Evolutionary conservation across 2,329 filamentous ascomycete genomes (phyloP).

Genomic region (Ophiocordyceps camponoti-floridani): DNA sequence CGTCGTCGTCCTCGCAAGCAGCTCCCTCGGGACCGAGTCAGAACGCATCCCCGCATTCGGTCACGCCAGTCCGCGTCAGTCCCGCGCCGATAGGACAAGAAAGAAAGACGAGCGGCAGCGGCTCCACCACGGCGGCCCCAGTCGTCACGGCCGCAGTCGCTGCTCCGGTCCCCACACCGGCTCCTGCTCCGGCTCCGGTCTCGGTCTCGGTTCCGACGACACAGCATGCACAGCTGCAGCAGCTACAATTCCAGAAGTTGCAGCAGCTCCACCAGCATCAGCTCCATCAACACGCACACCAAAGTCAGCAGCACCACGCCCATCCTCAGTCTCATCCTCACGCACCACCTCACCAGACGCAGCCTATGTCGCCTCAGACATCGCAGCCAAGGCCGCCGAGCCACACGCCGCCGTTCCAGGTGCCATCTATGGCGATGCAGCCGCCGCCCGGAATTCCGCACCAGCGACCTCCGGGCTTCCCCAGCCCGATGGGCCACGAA

Average conservation of each 20-base stretch:
- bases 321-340: not conserved
- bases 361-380: conserved; percentile 39
- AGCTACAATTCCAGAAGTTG: not conserved
- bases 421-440: conserved; percentile 36
- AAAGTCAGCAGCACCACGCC: not conserved
- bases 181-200: not conserved
- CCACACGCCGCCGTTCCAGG: conserved; percentile 30
- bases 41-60: conserved; percentile 38
- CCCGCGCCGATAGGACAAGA: conserved; percentile 43
- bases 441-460: conserved; percentile 19
- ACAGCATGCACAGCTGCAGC: not conserved
- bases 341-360: conserved; percentile 9
- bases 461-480: conserved; percentile 26
- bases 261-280: not conserved
- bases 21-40: conserved; percentile 36
- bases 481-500: conserved; percentile 39
- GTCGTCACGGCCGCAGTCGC: not conserved
- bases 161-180: not conserved
- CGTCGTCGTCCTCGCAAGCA: no score
- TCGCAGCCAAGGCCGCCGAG: conserved; percentile 29
- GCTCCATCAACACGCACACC: not conserved
- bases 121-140: conserved; percentile 1
- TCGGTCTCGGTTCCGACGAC: not conserved
- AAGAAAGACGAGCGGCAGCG: conserved; percentile 41
- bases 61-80: conserved; percentile 47